Conservation (phyloP, 345 rosid species). For the Jatropha curcas region DNA sequence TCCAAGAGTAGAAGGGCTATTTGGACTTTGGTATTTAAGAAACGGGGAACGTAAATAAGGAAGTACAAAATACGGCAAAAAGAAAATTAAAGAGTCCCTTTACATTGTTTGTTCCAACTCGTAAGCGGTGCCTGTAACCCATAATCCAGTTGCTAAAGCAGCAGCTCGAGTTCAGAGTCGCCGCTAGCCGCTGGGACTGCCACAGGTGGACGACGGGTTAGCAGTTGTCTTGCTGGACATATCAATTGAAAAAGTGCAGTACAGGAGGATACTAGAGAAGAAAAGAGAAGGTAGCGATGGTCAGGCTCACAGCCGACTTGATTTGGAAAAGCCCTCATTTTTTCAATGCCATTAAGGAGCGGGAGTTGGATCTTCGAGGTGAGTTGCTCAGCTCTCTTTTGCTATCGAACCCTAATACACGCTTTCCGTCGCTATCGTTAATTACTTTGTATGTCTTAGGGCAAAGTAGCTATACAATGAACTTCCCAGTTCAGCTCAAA, state of each 20-base stretch:
- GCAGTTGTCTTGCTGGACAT: neutral
- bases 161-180: neutral
- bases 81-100: no score
- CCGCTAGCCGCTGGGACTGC: neutral
- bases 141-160: neutral
- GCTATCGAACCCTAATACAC: slow-evolving; percentile 21
- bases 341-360: slow-evolving; percentile 96
- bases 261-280: neutral
- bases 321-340: slow-evolving; percentile 98
- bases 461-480: neutral
- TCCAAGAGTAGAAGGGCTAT: no score
- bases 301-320: slow-evolving; percentile 96
- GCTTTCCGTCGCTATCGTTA: neutral
- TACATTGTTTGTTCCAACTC: no score
- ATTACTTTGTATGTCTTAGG: neutral
- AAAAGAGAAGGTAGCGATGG: slow-evolving; percentile 46
- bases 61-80: no score
- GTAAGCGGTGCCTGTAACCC: no score
- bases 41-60: no score
- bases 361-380: slow-evolving; percentile 98
- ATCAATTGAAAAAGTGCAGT: no score
- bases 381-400: neutral
- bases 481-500: neutral
- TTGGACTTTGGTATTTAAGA: no score
- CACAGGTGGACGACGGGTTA: neutral